Percentiles rank a stretch among this genome's conserved stretches.
Evolutionary conservation across 805 yeast genomes (phyloP).

Genomic region (Wickerhamiella kurtzmanii): DNA sequence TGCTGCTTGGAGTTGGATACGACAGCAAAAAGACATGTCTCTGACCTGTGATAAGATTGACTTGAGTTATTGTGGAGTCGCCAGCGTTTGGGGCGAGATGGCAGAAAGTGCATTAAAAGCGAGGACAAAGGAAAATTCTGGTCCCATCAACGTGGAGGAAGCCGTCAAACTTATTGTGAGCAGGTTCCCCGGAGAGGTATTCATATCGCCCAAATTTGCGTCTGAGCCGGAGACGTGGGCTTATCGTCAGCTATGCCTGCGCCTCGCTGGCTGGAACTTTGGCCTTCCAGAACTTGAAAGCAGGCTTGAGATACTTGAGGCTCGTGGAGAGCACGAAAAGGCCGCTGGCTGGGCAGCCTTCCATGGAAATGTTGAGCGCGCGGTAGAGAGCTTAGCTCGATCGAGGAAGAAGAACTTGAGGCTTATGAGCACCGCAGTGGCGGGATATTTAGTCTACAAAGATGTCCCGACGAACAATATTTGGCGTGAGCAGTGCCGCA

Average conservation of each 20-base stretch:
- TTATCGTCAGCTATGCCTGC: slow-evolving; percentile 65
- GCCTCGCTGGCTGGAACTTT: slow-evolving; percentile 84
- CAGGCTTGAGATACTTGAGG: slow-evolving; percentile 43
- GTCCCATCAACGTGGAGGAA: slow-evolving; percentile 31
- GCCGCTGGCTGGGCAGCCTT: slow-evolving; percentile 98
- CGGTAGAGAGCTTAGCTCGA: slow-evolving; percentile 65
- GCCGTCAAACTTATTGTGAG: slow-evolving; percentile 41
- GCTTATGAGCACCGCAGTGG: slow-evolving; percentile 84
- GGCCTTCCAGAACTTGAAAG: slow-evolving; percentile 62
- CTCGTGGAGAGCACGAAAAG: slow-evolving; percentile 53
- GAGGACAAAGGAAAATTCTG: slow-evolving; percentile 14
- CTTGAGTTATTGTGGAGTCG: slow-evolving; percentile 75
- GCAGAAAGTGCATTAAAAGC: slow-evolving; percentile 24
- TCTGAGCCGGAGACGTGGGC: slow-evolving; percentile 37
- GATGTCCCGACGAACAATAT: slow-evolving; percentile 46
- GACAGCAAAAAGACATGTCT: slow-evolving; percentile 54
- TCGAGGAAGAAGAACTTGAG: slow-evolving; percentile 57
- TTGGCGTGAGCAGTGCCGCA: slow-evolving; percentile 89
- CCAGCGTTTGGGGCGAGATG: slow-evolving; percentile 66
- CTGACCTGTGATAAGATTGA: slow-evolving; percentile 59
- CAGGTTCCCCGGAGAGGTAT: slow-evolving; percentile 29
- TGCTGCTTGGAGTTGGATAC: slow-evolving; percentile 88
- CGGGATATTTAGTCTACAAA: slow-evolving; percentile 68
- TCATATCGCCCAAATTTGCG: slow-evolving; percentile 17
- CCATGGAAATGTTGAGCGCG: slow-evolving; percentile 72